phyloP scores from a whole-genome alignment of 768 basidiomycete genomes.

The Termitomyces sp. region DNA sequence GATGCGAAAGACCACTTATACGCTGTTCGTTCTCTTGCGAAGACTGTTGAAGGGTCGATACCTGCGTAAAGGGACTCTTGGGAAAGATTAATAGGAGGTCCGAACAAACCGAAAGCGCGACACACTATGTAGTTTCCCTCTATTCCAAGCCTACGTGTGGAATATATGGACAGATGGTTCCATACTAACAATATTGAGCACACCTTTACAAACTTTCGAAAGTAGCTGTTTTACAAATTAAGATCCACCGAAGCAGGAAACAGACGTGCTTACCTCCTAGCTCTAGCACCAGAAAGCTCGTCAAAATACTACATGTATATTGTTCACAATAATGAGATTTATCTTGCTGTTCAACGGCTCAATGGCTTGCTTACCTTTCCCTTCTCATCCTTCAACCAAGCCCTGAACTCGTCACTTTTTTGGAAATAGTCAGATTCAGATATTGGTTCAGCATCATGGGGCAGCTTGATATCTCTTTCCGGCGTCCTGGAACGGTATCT shows the following conservation, averaged over 20 bases:
- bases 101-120: constrained; percentile 1
- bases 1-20: constrained; percentile 88
- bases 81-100: neutral
- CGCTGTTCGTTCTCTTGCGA: constrained; percentile 66
- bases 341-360: constrained; percentile 10
- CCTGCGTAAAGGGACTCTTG: constrained; percentile 56
- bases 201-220: constrained; percentile 89
- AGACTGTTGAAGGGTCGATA: constrained; percentile 45
- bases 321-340: neutral
- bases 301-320: constrained; percentile 64
- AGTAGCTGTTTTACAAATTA: constrained; percentile 56
- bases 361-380: constrained; percentile 32
- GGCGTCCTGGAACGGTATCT: constrained; percentile 22
- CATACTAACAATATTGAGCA: constrained; percentile 9
- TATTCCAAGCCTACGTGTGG: constrained; percentile 66
- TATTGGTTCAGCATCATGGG: constrained; percentile 54
- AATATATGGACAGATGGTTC: neutral
- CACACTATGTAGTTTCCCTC: constrained; percentile 64
- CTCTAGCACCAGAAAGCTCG: constrained; percentile 75
- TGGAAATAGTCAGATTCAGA: constrained; percentile 85
- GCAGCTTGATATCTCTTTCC: constrained; percentile 40
- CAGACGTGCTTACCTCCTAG: constrained; percentile 52
- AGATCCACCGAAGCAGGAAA: constrained; percentile 16
- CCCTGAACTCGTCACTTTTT: constrained; percentile 80
- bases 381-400: constrained; percentile 76